Evolutionary conservation across 305 asterid genomes (phyloP).

Genomic region (Solanum chacoense): DNA sequence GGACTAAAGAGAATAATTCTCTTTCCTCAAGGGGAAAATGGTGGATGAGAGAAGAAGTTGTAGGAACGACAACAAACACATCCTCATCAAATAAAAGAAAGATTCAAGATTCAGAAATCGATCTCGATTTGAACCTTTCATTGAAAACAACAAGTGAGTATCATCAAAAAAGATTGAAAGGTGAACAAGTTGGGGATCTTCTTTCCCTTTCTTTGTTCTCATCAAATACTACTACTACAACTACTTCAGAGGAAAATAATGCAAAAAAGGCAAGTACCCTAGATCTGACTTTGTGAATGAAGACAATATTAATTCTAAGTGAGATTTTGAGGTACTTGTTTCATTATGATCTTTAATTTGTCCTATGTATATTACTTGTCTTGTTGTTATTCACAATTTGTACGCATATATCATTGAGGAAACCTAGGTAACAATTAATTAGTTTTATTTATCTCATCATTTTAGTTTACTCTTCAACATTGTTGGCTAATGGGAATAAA

Average conservation of each 20-base stretch:
- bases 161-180: slow-evolving; percentile 7
- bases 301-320: slow-evolving; percentile 32
- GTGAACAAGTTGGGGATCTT: slow-evolving; percentile 4
- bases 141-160: slow-evolving; percentile 20
- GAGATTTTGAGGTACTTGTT: slow-evolving; percentile 31
- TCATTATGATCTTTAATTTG: neutral
- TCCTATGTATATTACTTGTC: neutral
- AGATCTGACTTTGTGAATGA: slow-evolving; percentile 56
- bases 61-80: neutral
- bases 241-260: slow-evolving; percentile 7
- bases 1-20: neutral
- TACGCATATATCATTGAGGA: neutral
- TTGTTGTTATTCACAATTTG: neutral
- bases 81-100: slow-evolving; percentile 39
- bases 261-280: slow-evolving; percentile 19
- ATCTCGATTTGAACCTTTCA: slow-evolving; percentile 67
- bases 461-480: neutral
- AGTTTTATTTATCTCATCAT: neutral
- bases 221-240: slow-evolving; percentile 13
- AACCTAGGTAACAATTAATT: neutral
- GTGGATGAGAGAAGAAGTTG: neutral
- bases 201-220: slow-evolving; percentile 43
- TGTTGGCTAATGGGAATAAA: neutral
- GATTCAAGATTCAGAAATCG: slow-evolving; percentile 10
- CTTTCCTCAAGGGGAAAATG: neutral